phyloP scores from a whole-genome alignment of 768 basidiomycete species.

The Lentinus tigrinus region DNA sequence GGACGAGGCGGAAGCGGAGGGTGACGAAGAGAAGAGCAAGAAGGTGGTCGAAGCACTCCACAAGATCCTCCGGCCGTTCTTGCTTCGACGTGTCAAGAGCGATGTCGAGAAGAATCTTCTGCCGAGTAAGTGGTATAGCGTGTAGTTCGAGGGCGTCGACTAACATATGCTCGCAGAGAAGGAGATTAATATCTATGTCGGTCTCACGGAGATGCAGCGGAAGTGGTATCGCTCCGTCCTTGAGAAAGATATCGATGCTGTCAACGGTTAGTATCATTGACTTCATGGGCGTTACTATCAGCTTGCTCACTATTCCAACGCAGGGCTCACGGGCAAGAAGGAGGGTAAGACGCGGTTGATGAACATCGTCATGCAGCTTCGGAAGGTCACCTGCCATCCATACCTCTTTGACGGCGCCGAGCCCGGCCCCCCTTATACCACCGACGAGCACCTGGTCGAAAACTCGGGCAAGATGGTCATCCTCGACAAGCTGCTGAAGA shows the following conservation, averaged over 20 bases:
- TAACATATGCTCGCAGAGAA: constrained; percentile 57
- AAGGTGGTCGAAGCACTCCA: constrained; percentile 96
- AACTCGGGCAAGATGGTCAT: constrained; percentile 98
- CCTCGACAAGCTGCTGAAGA: constrained; percentile 85
- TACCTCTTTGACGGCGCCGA: constrained; percentile 97
- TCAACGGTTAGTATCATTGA: constrained; percentile 64
- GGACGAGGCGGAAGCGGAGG: constrained; percentile 65
- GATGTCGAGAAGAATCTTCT: constrained; percentile 96
- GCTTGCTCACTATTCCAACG: not conserved
- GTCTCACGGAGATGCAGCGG: constrained; percentile 94
- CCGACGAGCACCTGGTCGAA: constrained; percentile 92
- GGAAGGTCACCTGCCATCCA: constrained; percentile 88
- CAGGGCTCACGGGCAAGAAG: constrained; percentile 92
- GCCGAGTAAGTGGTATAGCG: constrained; percentile 58
- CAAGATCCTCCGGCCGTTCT: constrained; percentile 93
- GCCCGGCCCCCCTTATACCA: constrained; percentile 97
- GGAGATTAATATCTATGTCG: constrained; percentile 98
- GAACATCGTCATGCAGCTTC: constrained; percentile 99
- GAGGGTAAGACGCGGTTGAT: constrained; percentile 96
- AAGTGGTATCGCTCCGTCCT: constrained; percentile 97
- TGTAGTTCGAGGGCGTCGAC: not conserved
- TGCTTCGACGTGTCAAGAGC: constrained; percentile 89
- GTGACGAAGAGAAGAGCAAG: constrained; percentile 82
- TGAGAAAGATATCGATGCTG: constrained; percentile 98
- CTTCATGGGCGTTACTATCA: not conserved